Evolutionary conservation across 2,329 filamentous ascomycete genomes (phyloP), one percentile per base, ranked within the genome.

Genomic region (Ceratocystis cubensis): DNA sequence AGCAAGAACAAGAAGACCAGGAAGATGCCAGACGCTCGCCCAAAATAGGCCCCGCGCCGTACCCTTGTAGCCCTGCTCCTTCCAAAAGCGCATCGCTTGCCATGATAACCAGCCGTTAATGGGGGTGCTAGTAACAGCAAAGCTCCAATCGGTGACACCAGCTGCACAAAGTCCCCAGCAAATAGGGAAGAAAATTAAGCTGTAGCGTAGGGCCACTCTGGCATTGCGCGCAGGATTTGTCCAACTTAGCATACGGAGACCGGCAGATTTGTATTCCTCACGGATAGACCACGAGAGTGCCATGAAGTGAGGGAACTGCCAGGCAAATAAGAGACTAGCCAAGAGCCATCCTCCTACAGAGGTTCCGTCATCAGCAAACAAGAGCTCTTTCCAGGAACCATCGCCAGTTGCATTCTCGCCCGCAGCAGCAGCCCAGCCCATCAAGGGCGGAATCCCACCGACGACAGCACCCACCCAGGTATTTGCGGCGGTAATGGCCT

Each of bases 251-350:
- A 88, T 88, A 69, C 81, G 80, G 72, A 87, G 81, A 7, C 84
- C 85, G 0, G 83, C 85, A 10, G 78, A 80, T 70, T 86, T 87
- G 79, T 99, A 99, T 75, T 99, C 94, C 7, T 95, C 87, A 22
- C 91, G 82, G 69, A 97, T 96, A 3, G 84, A 81, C 84, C 93
- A 95, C 61, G 89, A 92, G 25, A 99, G 81, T 0, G 92, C 88
- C 82, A 96, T 97, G 79, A 99, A 99, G 77, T 99, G 94, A 2
- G 94, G 91, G 73, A 99, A 97, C 74, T 99, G 93, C 94, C 94
- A 99, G 13, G 91, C 88, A 71, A 96, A 96, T 4, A 99, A 79
- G 5, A 97, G 78, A 0, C 82, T 85, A 0, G 90, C 93, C 15
- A 96, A 79, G 0, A 97, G 78, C 94, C 94, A 99, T 3, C 93